A percentile compares a stretch with the other conserved stretches of the same genome.
Evolutionary conservation across 495 filamentous ascomycete genomes (phyloP).

Genomic region (Aspergillus incahuasiensis): DNA sequence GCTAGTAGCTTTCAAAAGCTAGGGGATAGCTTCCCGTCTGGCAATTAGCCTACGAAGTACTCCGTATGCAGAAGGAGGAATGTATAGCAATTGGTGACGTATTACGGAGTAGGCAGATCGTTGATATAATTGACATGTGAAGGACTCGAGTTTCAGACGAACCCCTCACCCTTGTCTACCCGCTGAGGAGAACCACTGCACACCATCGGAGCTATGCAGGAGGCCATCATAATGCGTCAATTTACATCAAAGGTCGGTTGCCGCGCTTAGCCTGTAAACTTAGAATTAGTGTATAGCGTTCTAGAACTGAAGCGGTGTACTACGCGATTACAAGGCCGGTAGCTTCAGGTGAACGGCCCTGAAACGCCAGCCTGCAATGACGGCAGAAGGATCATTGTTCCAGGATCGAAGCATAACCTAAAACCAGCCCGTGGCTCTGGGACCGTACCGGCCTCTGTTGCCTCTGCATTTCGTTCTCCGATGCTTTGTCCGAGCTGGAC

Average conservation of each 20-base stretch:
- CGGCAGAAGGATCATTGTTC: neutral
- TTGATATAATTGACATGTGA: neutral
- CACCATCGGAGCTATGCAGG: neutral
- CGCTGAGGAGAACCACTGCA: neutral
- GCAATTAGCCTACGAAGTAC: neutral
- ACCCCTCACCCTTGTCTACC: neutral
- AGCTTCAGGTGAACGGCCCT: slow-evolving; percentile 13
- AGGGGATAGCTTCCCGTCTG: neutral
- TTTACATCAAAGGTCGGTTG: neutral
- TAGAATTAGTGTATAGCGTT: neutral
- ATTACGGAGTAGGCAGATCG: neutral
- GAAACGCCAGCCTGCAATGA: slow-evolving; percentile 2
- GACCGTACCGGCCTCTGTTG: neutral
- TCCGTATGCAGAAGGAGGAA: neutral
- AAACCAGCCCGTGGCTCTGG: neutral
- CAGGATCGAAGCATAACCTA: neutral
- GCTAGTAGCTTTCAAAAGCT: neutral
- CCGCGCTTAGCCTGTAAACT: neutral
- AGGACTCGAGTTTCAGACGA: neutral
- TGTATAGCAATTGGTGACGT: neutral
- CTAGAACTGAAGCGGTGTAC: neutral
- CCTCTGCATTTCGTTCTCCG: neutral
- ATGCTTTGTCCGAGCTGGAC: neutral
- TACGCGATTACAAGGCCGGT: slow-evolving; percentile 10
- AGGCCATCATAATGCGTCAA: neutral